Base-by-base conservation (phyloP, 164 flowering plant genomes). In the Echeveria elegans region DNA sequence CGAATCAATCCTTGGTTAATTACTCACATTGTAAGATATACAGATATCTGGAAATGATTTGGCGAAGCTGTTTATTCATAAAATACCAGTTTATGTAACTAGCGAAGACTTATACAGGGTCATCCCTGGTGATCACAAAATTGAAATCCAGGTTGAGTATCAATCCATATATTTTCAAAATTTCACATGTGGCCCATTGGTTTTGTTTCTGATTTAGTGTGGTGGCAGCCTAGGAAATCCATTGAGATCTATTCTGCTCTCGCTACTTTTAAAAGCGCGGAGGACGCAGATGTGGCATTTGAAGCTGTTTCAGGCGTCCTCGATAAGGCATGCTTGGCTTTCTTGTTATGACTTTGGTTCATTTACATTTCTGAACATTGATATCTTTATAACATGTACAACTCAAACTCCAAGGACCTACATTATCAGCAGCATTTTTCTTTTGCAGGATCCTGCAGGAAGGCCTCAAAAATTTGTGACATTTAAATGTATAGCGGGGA, bases 81-180 rank as follows among this genome's bases (percentile, higher is more conserved):
- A 77, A 52, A 85, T 90, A 74, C 88, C 92, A 5, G 37, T 61
- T 30, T 60, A 29, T 56, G 74, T 83, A 11, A 72, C 80, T 6
- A 66, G 32, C 7, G 75, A 83, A 77, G 84, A 82, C 65, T 72
- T 90, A 65, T 65, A 10, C 43, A 59, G 63, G 28, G 63, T 80
- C n/a, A 70, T 90, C 72, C 82, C 85, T 36, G 80, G 85, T 47
- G 76, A 81, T 66, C 83, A 65, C 63, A 73, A 74, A 50, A 66
- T 88, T 67, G 88, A 88, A 78, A 32, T 77, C 52, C 74, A 87
- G 96, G 93, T 89, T 36, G 70, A 64, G 47, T 23, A 52, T 48
- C 43, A 4, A 36, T 7, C 1, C 15, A 6, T 5, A 63, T 36
- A 63, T 63, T 15, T 34, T 8, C 45, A n/a, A 32, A 6, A 21